A percentile compares a stretch with the other conserved stretches of the same genome.
phyloP scores from a whole-genome alignment of 257 asterid species.

The Capsicum chinense region DNA sequence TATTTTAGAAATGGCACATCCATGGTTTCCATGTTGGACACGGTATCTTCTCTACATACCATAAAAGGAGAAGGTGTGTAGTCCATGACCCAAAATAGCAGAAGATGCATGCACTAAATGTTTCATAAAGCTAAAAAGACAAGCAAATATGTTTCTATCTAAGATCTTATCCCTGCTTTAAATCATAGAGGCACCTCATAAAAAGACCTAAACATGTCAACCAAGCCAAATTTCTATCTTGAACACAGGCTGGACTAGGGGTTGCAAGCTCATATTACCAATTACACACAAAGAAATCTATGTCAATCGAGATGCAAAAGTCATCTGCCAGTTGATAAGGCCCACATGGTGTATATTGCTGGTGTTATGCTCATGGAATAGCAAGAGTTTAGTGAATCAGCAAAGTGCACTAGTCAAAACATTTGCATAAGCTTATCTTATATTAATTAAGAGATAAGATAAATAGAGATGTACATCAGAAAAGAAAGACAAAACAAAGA shows the following conservation, averaged over 20 bases:
- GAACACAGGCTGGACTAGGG: neutral
- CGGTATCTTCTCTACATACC: neutral
- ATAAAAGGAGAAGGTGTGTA: conserved; percentile 11
- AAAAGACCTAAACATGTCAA: neutral
- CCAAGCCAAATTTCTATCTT: neutral
- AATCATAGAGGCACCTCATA: neutral
- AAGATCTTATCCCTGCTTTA: conserved; percentile 7
- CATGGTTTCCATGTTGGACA: neutral
- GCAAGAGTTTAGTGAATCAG: neutral
- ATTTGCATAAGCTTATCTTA: neutral
- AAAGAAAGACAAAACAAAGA: neutral
- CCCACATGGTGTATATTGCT: neutral
- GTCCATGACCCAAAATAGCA: conserved; percentile 21
- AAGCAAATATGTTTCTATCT: conserved; percentile 9
- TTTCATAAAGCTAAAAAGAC: neutral
- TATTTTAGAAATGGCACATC: neutral
- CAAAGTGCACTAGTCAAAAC: neutral
- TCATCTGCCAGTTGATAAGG: neutral
- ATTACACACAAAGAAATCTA: neutral
- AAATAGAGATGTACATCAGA: neutral
- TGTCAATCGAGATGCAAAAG: conserved; percentile 7
- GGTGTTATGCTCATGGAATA: neutral
- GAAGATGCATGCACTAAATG: conserved; percentile 1
- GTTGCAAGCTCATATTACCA: neutral
- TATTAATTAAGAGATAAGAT: neutral